Evolutionary conservation across 1,139 yeast genomes (phyloP).

Genomic region (Pichia norvegensis): DNA sequence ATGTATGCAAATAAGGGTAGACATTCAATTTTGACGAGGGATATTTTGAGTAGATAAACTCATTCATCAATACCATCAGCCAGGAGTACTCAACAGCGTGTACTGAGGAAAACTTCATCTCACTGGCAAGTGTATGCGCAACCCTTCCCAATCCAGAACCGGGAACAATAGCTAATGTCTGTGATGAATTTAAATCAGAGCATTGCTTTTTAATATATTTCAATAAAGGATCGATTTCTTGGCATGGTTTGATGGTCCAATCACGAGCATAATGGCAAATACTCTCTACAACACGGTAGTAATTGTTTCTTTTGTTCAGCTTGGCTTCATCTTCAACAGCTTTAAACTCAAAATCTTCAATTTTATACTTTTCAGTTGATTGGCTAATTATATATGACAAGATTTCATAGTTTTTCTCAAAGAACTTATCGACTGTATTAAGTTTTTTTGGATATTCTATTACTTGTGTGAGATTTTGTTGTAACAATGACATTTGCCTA

Average conservation of each 20-base stretch:
- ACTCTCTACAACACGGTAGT: slow-evolving; percentile 59
- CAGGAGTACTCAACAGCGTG: slow-evolving; percentile 69
- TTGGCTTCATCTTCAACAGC: slow-evolving; percentile 21
- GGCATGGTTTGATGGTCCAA: slow-evolving; percentile 44
- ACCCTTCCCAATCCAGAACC: slow-evolving; percentile 76
- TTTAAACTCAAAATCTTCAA: slow-evolving; percentile 37
- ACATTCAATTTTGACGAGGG: slow-evolving; percentile 25
- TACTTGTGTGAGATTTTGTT: slow-evolving; percentile 39
- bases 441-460: slow-evolving; percentile 48
- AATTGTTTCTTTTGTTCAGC: slow-evolving; percentile 30
- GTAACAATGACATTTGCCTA: slow-evolving; percentile 46
- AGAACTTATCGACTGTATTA: slow-evolving; percentile 36
- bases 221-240: slow-evolving; percentile 47
- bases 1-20: slow-evolving; percentile 63
- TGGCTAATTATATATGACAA: slow-evolving; percentile 38
- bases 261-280: slow-evolving; percentile 70
- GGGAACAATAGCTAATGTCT: slow-evolving; percentile 55
- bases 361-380: slow-evolving; percentile 35
- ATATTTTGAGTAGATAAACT: slow-evolving; percentile 37
- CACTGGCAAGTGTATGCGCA: slow-evolving; percentile 50
- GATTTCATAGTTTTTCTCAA: slow-evolving; percentile 39
- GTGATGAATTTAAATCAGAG: slow-evolving; percentile 26
- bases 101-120: slow-evolving; percentile 36
- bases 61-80: slow-evolving; percentile 58
- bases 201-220: slow-evolving; percentile 29